Conservation (phyloP, 768 basidiomycete genomes). For the Lentinula lateritia region DNA sequence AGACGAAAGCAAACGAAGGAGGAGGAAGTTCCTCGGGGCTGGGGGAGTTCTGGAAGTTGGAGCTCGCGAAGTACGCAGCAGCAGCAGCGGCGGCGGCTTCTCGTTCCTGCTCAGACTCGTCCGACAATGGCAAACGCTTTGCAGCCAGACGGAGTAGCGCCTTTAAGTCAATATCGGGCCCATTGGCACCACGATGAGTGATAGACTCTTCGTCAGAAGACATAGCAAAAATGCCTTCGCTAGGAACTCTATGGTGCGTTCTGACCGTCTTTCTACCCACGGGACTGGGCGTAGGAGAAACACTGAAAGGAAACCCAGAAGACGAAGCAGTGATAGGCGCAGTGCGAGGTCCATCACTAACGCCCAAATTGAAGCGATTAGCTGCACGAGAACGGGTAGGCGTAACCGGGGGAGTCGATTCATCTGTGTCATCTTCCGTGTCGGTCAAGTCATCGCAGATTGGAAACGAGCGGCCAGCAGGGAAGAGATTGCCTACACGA, state of each 20-base stretch:
- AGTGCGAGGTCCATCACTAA: conserved; percentile 41
- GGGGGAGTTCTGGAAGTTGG: conserved; percentile 81
- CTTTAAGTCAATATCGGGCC: conserved; percentile 17
- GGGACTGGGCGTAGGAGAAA: conserved; percentile 32
- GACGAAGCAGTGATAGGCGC: conserved; percentile 38
- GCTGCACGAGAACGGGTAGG: conserved; percentile 39
- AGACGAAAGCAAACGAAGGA: conserved; percentile 53
- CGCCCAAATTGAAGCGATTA: conserved; percentile 12
- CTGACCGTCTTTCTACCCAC: conserved; percentile 24
- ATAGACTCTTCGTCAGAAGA: conserved; percentile 63
- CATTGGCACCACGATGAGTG: conserved; percentile 31
- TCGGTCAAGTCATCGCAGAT: conserved; percentile 72
- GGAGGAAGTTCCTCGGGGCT: conserved; percentile 78
- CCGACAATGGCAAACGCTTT: conserved; percentile 15
- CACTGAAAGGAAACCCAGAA: conserved; percentile 34
- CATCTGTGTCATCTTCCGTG: conserved; percentile 25
- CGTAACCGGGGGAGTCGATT: conserved; percentile 43
- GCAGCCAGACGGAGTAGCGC: conserved; percentile 24
- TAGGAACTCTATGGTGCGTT: conserved; percentile 57
- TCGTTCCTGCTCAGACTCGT: conserved; percentile 24
- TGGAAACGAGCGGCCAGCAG: conserved; percentile 44
- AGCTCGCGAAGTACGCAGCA: conserved; percentile 68
- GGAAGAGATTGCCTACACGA: conserved; percentile 22
- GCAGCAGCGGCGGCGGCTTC: conserved; percentile 23
- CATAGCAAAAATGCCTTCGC: conserved; percentile 72